Conservation (phyloP, 768 basidiomycete species). For the Cyclocybe cylindracea region DNA sequence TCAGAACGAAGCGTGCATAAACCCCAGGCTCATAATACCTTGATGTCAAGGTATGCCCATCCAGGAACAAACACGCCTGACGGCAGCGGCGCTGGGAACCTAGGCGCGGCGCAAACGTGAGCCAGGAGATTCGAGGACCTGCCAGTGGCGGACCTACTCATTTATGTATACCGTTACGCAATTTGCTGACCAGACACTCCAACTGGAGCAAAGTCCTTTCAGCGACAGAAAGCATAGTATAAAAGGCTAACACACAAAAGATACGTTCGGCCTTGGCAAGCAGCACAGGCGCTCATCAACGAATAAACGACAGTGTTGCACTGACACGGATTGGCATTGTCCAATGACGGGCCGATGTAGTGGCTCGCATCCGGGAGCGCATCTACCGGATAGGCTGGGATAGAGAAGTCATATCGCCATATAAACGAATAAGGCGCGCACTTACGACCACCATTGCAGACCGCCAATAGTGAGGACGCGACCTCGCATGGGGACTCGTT, state of each 20-base stretch:
- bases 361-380: constrained; percentile 28
- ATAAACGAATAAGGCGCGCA: background rate
- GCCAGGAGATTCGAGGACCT: background rate
- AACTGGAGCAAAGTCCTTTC: constrained; percentile 32
- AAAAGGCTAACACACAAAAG: constrained; percentile 17
- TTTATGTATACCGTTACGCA: constrained; percentile 38
- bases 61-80: constrained; percentile 39
- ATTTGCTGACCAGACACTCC: constrained; percentile 51
- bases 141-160: constrained; percentile 18
- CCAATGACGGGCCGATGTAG: constrained; percentile 42
- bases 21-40: constrained; percentile 23
- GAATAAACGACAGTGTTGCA: constrained; percentile 61
- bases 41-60: constrained; percentile 64
- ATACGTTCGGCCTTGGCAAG: constrained; percentile 50
- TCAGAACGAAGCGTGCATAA: background rate
- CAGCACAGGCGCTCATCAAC: constrained; percentile 56
- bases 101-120: background rate
- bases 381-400: constrained; percentile 32
- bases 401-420: background rate
- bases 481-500: constrained; percentile 49
- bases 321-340: constrained; percentile 42
- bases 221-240: background rate
- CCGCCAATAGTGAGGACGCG: constrained; percentile 41
- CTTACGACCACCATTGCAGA: constrained; percentile 44
- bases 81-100: background rate